Evolutionary conservation across 2,329 filamentous ascomycete species (phyloP).

Genomic region (Bipolaris sorokiniana): DNA sequence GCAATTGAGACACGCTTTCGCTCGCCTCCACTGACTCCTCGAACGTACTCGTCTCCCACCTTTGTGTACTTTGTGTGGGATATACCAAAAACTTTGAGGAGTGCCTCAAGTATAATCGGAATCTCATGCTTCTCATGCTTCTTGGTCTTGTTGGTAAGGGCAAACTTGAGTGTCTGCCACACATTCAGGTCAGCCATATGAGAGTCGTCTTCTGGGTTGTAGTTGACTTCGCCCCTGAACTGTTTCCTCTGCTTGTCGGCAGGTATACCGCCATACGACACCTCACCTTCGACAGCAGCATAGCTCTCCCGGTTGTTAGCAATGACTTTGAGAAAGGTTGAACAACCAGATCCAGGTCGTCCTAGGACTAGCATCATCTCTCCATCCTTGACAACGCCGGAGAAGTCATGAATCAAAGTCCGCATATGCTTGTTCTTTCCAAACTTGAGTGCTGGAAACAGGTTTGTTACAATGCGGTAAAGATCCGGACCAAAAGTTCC

Average conservation of each 20-base stretch:
- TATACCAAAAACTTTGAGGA: slow-evolving; percentile 81
- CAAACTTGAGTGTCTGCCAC: slow-evolving; percentile 78
- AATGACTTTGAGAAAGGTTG: slow-evolving; percentile 77
- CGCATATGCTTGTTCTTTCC: slow-evolving; percentile 58
- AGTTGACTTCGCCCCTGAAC: slow-evolving; percentile 78
- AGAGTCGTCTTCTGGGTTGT: slow-evolving; percentile 77
- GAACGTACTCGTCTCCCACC: slow-evolving; percentile 74
- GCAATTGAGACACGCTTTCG: slow-evolving; percentile 76
- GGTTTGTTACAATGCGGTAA: slow-evolving; percentile 66
- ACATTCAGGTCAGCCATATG: slow-evolving; percentile 78
- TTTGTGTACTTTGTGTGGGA: slow-evolving; percentile 74
- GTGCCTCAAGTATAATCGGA: slow-evolving; percentile 70
- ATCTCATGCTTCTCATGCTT: slow-evolving; percentile 69
- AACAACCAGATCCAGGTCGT: slow-evolving; percentile 75
- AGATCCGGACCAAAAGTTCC: slow-evolving; percentile 83
- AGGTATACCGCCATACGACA: slow-evolving; percentile 74
- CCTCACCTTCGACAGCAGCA: slow-evolving; percentile 70
- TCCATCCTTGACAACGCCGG: slow-evolving; percentile 68
- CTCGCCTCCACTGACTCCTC: slow-evolving; percentile 80
- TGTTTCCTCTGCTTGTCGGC: slow-evolving; percentile 70
- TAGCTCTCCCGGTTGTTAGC: slow-evolving; percentile 72
- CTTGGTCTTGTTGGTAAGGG: slow-evolving; percentile 75
- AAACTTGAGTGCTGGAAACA: slow-evolving; percentile 59
- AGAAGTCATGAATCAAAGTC: slow-evolving; percentile 69
- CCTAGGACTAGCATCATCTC: slow-evolving; percentile 78